Evolutionary conservation across 139 green algal genomes (phyloP).

Genomic region (Edaphochlamys debaryana): DNA sequence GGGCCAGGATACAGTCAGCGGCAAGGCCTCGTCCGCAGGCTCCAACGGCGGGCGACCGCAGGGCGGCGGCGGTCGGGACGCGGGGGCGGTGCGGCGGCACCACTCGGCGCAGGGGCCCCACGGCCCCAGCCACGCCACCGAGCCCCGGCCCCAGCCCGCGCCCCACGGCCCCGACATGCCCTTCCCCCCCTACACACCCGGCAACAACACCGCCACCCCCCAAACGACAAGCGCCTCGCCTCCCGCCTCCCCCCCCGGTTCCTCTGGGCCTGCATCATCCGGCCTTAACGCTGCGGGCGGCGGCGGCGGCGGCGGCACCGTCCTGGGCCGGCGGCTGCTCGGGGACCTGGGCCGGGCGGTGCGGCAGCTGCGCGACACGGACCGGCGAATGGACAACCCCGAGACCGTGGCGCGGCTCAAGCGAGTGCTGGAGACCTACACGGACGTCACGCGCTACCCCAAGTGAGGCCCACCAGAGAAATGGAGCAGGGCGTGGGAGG

Average conservation of each 20-base stretch:
- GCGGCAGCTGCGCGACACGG: not conserved
- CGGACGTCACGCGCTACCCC: slow-evolving; percentile 81
- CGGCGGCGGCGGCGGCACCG: not conserved
- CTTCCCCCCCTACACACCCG: not conserved
- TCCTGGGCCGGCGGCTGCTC: slow-evolving; percentile 10
- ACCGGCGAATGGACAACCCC: not conserved
- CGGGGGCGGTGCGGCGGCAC: no score
- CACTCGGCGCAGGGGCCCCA: no score
- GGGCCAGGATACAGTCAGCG: no score
- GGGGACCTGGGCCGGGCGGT: slow-evolving; percentile 26
- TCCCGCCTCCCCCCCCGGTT: no score
- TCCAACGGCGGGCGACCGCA: no score
- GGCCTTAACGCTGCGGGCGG: no score
- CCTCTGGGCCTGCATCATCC: no score
- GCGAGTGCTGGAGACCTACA: slow-evolving; percentile 85
- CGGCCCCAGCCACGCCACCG: no score
- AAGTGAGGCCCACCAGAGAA: slow-evolving; percentile 54
- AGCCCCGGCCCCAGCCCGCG: not conserved
- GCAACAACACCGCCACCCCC: not conserved
- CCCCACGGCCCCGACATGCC: not conserved
- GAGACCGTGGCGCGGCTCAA: slow-evolving; percentile 50
- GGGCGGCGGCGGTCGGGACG: no score
- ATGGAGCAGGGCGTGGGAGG: no score
- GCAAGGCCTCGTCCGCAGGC: no score
- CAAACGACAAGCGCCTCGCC: no score